Conservation (phyloP, 768 basidiomycete genomes). For the Boletus subparvulus region DNA sequence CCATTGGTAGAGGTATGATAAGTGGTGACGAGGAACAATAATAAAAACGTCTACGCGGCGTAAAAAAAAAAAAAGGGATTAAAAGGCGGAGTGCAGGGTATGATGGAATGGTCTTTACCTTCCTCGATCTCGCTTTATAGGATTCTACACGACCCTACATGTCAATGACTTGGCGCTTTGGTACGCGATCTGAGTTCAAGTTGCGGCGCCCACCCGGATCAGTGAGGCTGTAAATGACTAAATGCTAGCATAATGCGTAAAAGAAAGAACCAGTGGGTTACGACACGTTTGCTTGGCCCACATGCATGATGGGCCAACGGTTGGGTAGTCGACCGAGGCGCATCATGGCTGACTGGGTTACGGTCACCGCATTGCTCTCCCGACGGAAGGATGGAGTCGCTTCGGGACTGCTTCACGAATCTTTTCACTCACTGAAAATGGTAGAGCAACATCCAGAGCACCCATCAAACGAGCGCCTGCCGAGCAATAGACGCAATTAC, state of each 20-base stretch:
- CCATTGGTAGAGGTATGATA: conserved; percentile 1
- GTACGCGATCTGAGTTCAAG: neutral
- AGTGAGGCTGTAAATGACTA: conserved; percentile 8
- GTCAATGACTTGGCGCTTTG: neutral
- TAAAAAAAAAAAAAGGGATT: neutral
- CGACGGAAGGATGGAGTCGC: neutral
- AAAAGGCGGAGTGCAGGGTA: neutral
- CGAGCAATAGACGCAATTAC: neutral
- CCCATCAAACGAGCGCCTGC: neutral
- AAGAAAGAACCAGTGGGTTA: neutral
- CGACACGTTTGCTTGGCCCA: conserved; percentile 1
- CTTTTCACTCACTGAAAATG: neutral
- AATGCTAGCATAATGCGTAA: conserved; percentile 7
- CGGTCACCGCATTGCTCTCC: neutral
- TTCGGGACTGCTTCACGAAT: neutral
- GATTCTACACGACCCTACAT: neutral
- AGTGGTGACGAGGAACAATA: neutral
- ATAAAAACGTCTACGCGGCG: neutral
- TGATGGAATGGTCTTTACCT: neutral
- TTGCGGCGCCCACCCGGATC: too few relatives aligned
- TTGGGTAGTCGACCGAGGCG: neutral
- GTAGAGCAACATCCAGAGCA: neutral
- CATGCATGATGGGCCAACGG: neutral
- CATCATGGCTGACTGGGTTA: too few relatives aligned
- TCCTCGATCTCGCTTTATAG: conserved; percentile 6